Conservation (phyloP, 2,329 filamentous ascomycete genomes). For the Aspergillus tamarii region DNA sequence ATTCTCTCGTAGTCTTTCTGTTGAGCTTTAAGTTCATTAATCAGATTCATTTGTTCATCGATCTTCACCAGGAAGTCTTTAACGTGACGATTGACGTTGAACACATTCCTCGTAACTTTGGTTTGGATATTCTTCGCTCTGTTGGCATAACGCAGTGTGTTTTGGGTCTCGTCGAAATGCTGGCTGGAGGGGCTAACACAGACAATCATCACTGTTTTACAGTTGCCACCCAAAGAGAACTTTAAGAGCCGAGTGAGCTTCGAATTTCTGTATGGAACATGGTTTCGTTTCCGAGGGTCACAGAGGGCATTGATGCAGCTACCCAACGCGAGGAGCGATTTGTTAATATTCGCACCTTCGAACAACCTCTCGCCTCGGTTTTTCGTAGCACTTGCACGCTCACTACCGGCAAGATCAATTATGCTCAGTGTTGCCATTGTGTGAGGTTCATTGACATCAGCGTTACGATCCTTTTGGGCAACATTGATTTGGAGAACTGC, state of each 20-base stretch:
- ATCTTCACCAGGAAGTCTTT: slow-evolving; percentile 99
- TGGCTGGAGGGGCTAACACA: slow-evolving; percentile 95
- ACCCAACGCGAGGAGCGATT: slow-evolving; percentile 89
- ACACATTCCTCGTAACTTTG: slow-evolving; percentile 98
- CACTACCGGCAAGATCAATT: slow-evolving; percentile 94
- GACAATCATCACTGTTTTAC: slow-evolving; percentile 99
- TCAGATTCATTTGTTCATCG: slow-evolving; percentile 95
- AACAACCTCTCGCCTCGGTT: slow-evolving; percentile 88
- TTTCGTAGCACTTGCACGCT: slow-evolving; percentile 94
- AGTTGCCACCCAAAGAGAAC: slow-evolving; percentile 96
- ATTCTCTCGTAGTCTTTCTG: slow-evolving; percentile 84
- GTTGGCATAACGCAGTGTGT: slow-evolving; percentile 95
- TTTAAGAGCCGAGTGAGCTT: slow-evolving; percentile 95
- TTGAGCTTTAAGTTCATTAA: slow-evolving; percentile 91
- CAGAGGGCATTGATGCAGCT: slow-evolving; percentile 99
- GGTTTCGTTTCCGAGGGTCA: slow-evolving; percentile 85
- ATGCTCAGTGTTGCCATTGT: slow-evolving; percentile 98
- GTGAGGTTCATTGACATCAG: slow-evolving; percentile 88
- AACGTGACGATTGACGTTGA: slow-evolving; percentile 98
- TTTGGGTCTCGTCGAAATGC: slow-evolving; percentile 97
- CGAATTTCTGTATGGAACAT: slow-evolving; percentile 96
- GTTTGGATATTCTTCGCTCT: slow-evolving; percentile 99
- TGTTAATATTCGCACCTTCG: slow-evolving; percentile 99
- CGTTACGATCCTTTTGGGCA: slow-evolving; percentile 90
- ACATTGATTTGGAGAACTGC: slow-evolving; percentile 97